phyloP scores from a whole-genome alignment of 176 grass and related monocot species.

The Bonia amplexicaulis region DNA sequence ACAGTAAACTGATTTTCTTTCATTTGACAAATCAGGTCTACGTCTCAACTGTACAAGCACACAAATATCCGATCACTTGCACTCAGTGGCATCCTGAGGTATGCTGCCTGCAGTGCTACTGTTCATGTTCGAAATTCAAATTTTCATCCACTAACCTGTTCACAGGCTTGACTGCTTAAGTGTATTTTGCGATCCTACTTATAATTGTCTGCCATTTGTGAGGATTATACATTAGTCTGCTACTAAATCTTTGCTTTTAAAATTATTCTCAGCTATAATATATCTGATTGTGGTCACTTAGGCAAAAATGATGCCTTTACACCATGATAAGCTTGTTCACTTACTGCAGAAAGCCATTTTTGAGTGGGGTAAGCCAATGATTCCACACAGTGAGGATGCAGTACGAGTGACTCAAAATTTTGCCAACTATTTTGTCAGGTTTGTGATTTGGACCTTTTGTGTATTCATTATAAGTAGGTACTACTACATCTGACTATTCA shows the following conservation, averaged over 20 bases:
- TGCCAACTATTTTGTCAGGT: conserved; percentile 96
- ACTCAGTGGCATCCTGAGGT: conserved; percentile 98
- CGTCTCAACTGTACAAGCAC: conserved; percentile 75
- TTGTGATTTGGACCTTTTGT: neutral
- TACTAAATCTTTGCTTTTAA: neutral
- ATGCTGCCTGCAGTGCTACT: conserved; percentile 11
- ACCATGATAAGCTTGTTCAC: neutral
- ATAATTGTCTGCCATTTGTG: neutral
- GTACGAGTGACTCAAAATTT: conserved; percentile 67
- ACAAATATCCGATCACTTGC: conserved; percentile 84
- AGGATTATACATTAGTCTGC: neutral
- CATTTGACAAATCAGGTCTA: conserved; percentile 53
- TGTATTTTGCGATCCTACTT: neutral
- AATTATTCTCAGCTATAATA: neutral
- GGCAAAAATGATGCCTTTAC: neutral
- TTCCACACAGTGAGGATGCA: conserved; percentile 84
- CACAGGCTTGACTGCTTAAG: neutral
- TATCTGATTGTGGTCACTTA: neutral
- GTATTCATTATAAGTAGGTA: neutral
- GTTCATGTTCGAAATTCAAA: neutral
- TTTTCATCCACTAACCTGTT: neutral
- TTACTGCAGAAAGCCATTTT: conserved; percentile 87
- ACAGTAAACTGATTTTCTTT: conserved; percentile 10
- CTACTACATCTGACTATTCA: neutral
- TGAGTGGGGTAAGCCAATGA: conserved; percentile 68